Base-by-base conservation (phyloP, 1,284 basidiomycete species). In the Trametes versicolor region DNA sequence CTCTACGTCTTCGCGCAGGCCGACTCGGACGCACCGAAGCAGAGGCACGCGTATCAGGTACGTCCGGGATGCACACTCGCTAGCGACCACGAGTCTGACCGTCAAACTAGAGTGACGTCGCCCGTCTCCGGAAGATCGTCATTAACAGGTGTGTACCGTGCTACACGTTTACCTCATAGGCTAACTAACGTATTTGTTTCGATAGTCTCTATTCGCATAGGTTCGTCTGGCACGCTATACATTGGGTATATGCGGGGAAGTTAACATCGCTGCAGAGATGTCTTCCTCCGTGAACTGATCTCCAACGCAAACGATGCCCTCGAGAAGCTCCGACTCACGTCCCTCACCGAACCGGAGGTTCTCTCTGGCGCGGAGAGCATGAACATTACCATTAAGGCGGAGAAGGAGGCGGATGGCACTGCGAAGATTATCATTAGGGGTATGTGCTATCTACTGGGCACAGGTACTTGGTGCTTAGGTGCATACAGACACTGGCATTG, bases 301-400 rank as follows among this genome's bases (percentile, higher is more conserved):
- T 97, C 95, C 13, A 98, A 98, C 75, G 91, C 95, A 37, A 97
- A 97, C 76, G 96, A 98, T 77, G 96, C 97, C 1, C 82, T 98
- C 47, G 96, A 98, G 77, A 98, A 98, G 78, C 86, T 97, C 53
- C 91, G 96, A 29, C 81, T 98, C 41, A 90, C 88, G 29, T 83
- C 93, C 15, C 82, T 98, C 68, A 96, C 87, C n/a, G 91, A 97
- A 76, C 90, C 89, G 72, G 79, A 77, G 27, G 81, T 91, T 19
- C 88, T 93, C 81, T 84, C 90, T 69, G 90, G 90, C 45, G 82
- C 85, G 41, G 86, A 89, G 39, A 82, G 87, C 17, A 81, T 96
- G 66, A 98, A 98, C 75, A 91, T 98, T 66, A 96, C 94, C 19
- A 92, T 98, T 73, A 89, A 91, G 74, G 87, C 92, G 17, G 77